Evolutionary conservation across 495 filamentous ascomycete genomes (phyloP).

Genomic region (Neurospora sp.): DNA sequence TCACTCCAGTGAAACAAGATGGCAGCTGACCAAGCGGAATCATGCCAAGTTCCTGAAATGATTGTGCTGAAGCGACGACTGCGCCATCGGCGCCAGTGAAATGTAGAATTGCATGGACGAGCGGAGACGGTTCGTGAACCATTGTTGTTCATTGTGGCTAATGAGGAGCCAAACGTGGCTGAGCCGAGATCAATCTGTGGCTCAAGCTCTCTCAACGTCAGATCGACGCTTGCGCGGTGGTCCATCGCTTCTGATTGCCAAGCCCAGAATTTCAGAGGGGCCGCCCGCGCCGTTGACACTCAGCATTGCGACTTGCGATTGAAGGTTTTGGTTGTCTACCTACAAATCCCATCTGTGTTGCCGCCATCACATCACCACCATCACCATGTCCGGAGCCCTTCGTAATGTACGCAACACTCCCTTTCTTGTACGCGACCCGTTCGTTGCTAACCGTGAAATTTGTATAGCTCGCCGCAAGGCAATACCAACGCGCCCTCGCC

Average conservation of each 20-base stretch:
- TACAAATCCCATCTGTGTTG: neutral
- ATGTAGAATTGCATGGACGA: neutral
- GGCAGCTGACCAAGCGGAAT: neutral
- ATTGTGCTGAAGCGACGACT: neutral
- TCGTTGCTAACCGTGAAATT: no score
- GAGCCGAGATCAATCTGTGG: neutral
- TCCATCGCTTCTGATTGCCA: neutral
- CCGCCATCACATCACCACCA: neutral
- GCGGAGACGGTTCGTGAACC: neutral
- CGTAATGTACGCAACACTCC: neutral
- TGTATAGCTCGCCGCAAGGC: slow-evolving; percentile 6
- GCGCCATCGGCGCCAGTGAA: neutral
- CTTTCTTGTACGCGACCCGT: no score
- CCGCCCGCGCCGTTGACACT: neutral
- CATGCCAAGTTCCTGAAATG: neutral
- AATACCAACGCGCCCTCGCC: slow-evolving; percentile 52
- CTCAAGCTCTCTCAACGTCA: neutral
- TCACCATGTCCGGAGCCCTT: slow-evolving; percentile 15
- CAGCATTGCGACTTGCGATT: neutral
- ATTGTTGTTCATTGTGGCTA: neutral
- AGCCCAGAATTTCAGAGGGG: neutral
- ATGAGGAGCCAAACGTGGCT: neutral
- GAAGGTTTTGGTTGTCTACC: neutral
- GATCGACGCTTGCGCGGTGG: neutral
- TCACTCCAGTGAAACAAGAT: neutral